Evolutionary conservation across 805 yeast genomes (phyloP).

Genomic region (Candida ponderosae): DNA sequence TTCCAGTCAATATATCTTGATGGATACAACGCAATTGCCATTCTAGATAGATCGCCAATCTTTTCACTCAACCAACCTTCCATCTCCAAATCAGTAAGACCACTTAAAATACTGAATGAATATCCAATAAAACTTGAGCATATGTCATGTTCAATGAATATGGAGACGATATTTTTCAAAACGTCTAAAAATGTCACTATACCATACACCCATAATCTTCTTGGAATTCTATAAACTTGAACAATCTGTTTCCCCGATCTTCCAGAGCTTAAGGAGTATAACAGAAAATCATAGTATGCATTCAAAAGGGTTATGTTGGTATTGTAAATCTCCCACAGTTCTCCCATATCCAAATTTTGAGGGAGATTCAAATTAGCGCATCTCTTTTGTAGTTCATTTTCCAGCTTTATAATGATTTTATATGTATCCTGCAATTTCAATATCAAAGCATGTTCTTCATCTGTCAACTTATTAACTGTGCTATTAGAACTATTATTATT

Average conservation of each 20-base stretch:
- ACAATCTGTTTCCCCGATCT: slow-evolving; percentile 74
- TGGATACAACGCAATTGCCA: slow-evolving; percentile 81
- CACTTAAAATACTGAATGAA: slow-evolving; percentile 47
- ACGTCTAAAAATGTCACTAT: slow-evolving; percentile 76
- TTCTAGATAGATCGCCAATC: slow-evolving; percentile 76
- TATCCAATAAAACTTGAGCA: slow-evolving; percentile 69
- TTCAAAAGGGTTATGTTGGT: slow-evolving; percentile 59
- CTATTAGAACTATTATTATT: slow-evolving; percentile 7
- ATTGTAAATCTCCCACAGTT: slow-evolving; percentile 66
- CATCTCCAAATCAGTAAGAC: slow-evolving; percentile 26
- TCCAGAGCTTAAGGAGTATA: slow-evolving; percentile 66
- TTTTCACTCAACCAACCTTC: slow-evolving; percentile 66
- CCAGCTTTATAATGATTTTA: slow-evolving; percentile 58
- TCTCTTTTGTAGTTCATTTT: slow-evolving; percentile 61
- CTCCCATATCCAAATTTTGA: slow-evolving; percentile 50
- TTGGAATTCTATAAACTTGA: slow-evolving; percentile 67
- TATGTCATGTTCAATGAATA: slow-evolving; percentile 71
- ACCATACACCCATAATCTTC: slow-evolving; percentile 83
- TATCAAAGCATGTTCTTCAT: slow-evolving; percentile 60
- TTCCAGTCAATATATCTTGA: slow-evolving; percentile 84
- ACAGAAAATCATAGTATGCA: slow-evolving; percentile 63
- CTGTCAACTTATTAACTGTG: slow-evolving; percentile 27
- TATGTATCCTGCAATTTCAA: slow-evolving; percentile 69
- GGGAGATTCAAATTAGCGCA: slow-evolving; percentile 53
- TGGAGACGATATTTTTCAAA: slow-evolving; percentile 62